Base-by-base conservation (phyloP, 2,329 filamentous ascomycete species). In the Diaporthe velutina region DNA sequence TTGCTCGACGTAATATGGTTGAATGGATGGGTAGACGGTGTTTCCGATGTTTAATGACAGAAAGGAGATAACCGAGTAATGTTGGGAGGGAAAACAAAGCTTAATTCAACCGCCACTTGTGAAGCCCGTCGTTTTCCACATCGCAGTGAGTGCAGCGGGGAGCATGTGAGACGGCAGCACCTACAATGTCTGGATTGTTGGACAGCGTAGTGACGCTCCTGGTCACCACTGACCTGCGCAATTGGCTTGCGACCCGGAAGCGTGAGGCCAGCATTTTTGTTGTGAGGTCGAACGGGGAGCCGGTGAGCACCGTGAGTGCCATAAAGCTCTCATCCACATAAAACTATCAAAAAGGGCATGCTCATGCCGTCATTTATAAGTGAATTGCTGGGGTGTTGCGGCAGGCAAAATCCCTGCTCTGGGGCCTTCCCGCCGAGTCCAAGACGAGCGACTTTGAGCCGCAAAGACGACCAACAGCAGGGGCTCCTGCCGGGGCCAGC, bases 151-250 rank as follows among this genome's bases (percentile, higher is more conserved):
- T 48, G 45, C 40, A 35, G 48, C 42, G 33, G 35, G 5, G 40
- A 30, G 33, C 6, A 13, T n/a, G n/a, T 71, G 55, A 28, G 35
- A 52, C 9, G 22, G 70, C 30, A 22, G 19, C n/a, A 84, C 88
- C 82, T 78, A 91, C 90, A 79, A 92, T 91, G 75, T 87, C 82
- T 8, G 86, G 83, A 75, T 91, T 91, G 54, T 83, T 86, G 10
- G 85, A 80, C 28, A 91, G 79, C 9, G 86, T 89, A 48, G 87
- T 87, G 5, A 90, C 76, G 22, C 79, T 74, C 42, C 89, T 80
- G n/a, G 48, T 54, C 50, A 57, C 70, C n/a, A 79, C 73, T 17
- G 64, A 68, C 73, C 64, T 77, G 74, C 70, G 80, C 66, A 78
- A 71, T 67, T 80, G 75, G 58, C 77, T 45, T 74, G 73, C 25